Evolutionary conservation across 139 green algal genomes (phyloP).

Genomic region (Spirogloea muscicola): DNA sequence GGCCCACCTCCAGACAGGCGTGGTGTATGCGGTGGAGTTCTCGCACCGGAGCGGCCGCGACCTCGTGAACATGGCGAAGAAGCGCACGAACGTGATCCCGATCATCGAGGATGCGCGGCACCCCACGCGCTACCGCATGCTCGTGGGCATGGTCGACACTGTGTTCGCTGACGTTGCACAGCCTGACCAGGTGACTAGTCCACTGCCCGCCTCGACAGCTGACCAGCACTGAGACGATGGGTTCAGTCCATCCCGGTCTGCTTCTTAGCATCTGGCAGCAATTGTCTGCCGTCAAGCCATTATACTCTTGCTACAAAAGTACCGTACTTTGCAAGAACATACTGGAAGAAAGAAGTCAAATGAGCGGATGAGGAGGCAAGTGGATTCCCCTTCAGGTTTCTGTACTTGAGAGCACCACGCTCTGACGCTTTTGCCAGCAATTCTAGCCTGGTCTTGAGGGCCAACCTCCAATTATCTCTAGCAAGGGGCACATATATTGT

Average conservation of each 20-base stretch:
- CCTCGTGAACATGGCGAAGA: slow-evolving; percentile 99
- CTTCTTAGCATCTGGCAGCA: not conserved
- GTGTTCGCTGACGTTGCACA: slow-evolving; percentile 99
- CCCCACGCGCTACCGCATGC: slow-evolving; percentile 98
- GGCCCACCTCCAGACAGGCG: slow-evolving; percentile 54
- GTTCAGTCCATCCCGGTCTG: not conserved
- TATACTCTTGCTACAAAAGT: not conserved
- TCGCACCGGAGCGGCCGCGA: slow-evolving; percentile 92
- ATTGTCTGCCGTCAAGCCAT: not conserved
- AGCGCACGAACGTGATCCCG: slow-evolving; percentile 97
- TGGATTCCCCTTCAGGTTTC: slow-evolving; percentile 9
- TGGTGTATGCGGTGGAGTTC: slow-evolving; percentile 99
- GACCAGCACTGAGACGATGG: no score
- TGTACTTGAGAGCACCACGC: slow-evolving; percentile 3
- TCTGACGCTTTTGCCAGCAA: slow-evolving; percentile 12
- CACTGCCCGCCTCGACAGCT: not conserved
- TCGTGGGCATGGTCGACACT: slow-evolving; percentile 99
- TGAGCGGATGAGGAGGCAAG: no score
- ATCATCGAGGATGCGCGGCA: slow-evolving; percentile 99
- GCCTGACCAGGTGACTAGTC: slow-evolving; percentile 52
- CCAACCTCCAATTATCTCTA: no score
- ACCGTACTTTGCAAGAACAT: not conserved
- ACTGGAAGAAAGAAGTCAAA: not conserved
- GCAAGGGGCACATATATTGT: no score
- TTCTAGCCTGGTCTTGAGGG: no score